Percentiles rank a stretch among this genome's conserved stretches.
phyloP scores from a whole-genome alignment of 2,329 filamentous ascomycete genomes.

The Trichoderma citrinoviride region DNA sequence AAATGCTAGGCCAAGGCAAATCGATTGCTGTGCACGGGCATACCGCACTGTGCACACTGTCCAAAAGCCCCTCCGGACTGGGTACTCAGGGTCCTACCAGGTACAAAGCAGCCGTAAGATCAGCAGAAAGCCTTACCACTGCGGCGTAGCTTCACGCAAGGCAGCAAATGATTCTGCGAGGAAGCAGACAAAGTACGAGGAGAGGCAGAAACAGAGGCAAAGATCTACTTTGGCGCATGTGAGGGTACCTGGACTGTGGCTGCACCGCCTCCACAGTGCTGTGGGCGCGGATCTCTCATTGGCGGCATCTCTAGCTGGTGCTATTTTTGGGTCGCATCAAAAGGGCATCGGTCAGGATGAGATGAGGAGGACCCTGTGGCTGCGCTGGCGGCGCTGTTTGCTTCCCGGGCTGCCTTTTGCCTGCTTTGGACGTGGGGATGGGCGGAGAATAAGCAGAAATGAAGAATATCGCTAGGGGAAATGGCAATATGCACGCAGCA shows the following conservation, averaged over 20 bases:
- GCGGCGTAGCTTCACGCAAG: neutral
- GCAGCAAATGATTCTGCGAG: neutral
- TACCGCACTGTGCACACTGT: neutral
- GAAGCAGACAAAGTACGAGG: neutral
- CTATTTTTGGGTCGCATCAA: slow-evolving; percentile 20
- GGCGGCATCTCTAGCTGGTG: neutral
- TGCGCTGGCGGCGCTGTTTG: slow-evolving; percentile 1
- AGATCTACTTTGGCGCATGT: neutral
- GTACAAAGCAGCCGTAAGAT: neutral
- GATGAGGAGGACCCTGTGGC: slow-evolving; percentile 16
- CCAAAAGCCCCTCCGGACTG: neutral
- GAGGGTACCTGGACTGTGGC: neutral
- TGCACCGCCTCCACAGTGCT: slow-evolving; percentile 20
- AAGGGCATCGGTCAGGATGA: slow-evolving; percentile 12
- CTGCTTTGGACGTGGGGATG: neutral
- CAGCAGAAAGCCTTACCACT: slow-evolving; percentile 14
- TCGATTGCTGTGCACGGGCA: neutral
- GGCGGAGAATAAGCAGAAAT: neutral
- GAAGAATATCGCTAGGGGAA: slow-evolving; percentile 8
- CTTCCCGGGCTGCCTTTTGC: neutral
- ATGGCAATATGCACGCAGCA: neutral
- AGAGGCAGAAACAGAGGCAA: neutral
- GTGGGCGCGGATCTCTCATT: slow-evolving; percentile 7
- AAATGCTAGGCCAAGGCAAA: neutral
- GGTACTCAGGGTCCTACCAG: no score